Evolutionary conservation across 2,329 filamentous ascomycete genomes (phyloP), one percentile per base, ranked within the genome.

Genomic region (Plectosphaerella sp.): DNA sequence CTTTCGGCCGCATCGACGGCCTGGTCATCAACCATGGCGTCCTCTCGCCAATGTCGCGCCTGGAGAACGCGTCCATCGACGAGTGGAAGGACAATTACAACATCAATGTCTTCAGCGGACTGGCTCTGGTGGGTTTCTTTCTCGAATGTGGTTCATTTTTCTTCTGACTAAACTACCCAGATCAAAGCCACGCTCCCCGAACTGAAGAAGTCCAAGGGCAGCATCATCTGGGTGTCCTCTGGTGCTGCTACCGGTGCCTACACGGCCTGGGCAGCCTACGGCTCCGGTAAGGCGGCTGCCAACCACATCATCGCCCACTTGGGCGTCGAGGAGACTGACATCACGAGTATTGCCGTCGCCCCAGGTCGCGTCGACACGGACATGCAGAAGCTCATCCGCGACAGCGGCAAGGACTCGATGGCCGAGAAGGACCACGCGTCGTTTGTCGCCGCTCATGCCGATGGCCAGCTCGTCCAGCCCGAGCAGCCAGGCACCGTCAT

Each of bases 401-500:
- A 91, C 46, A 66, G 71, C 4, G 80, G 77, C 43, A 67, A 70
- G 37, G 63, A 65, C 2, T 68, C 67, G 50, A 84, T 84, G 81
- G 63, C 74, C 48, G 65, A 74, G 50, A 65, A 71, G 7, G 80
- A 84, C 53, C 87, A 94, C 67, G 75, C 79, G 8, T 75, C 72
- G 25, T 97, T 97, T 61, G 75, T 82, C 12, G 75, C 81, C 1
- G 78, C 88, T 15, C 87, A 91, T 64, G 79, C 84, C 58, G 77
- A 80, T 6, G 91, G 91, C 14, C 80, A 80, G 48, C 71, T 97
- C 48, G 74, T 97, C 57, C 84, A 80, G 69, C 90, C 92, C 0
- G 90, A 96, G 61, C 87, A 91, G 69, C 89, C 93, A 0, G 93
- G 91, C 0, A 75, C 86, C 68, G 90, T 97, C 12, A 93, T 97